Conservation (phyloP, 257 asterid genomes). For the Eucommia ulmoides region DNA sequence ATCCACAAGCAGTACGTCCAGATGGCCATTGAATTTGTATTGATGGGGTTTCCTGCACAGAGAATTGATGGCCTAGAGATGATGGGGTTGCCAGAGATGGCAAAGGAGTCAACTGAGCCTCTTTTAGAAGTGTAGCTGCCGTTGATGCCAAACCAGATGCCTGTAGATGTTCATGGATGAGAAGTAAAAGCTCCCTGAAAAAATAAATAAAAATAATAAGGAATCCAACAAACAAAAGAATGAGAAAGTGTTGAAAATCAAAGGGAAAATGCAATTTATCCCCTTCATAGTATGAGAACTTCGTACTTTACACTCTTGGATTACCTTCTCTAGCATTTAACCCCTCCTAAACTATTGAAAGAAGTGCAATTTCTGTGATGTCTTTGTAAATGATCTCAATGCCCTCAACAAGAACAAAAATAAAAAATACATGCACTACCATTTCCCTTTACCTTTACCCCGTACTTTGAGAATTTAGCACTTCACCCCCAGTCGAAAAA, state of each 20-base stretch:
- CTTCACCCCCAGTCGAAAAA: too few relatives aligned
- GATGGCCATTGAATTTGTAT: conserved; percentile 85
- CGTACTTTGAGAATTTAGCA: too few relatives aligned
- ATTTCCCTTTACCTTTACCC: too few relatives aligned
- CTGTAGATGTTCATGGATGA: conserved; percentile 89
- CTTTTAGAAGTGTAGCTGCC: conserved; percentile 71
- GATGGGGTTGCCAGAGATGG: conserved; percentile 85
- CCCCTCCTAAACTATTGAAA: too few relatives aligned
- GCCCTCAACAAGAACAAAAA: too few relatives aligned
- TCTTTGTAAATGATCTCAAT: too few relatives aligned
- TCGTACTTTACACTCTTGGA: too few relatives aligned
- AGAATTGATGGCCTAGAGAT: conserved; percentile 60
- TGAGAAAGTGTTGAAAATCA: neutral
- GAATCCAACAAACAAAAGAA: conserved; percentile 5
- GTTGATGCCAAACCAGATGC: conserved; percentile 72
- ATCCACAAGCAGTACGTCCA: conserved; percentile 61
- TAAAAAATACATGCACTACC: too few relatives aligned
- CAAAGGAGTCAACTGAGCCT: conserved; percentile 84
- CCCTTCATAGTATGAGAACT: too few relatives aligned
- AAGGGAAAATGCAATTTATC: too few relatives aligned
- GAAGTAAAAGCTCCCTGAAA: conserved; percentile 84
- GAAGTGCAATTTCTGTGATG: too few relatives aligned
- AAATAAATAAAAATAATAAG: neutral
- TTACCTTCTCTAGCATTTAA: too few relatives aligned
- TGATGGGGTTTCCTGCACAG: conserved; percentile 56